Conservation (phyloP, 2,329 filamentous ascomycete genomes). For the Hypoxylon sp. region DNA sequence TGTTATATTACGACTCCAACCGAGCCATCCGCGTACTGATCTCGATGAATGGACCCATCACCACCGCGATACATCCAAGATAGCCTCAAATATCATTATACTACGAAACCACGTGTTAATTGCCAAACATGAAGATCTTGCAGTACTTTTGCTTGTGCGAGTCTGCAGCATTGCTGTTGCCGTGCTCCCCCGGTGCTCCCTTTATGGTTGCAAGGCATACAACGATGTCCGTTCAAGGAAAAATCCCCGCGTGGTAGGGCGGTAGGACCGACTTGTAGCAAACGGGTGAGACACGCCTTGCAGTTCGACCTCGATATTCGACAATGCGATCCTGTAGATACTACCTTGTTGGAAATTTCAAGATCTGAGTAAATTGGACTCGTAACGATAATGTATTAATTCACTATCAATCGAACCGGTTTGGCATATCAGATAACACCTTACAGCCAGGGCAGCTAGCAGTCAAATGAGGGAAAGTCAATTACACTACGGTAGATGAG, state of each 20-base stretch:
- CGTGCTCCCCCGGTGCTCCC: constrained; percentile 35
- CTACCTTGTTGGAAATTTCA: constrained; percentile 18
- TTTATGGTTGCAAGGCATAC: constrained; percentile 31
- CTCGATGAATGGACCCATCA: not conserved
- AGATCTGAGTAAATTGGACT: constrained; percentile 7
- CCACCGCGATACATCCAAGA: constrained; percentile 4
- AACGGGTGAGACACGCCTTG: constrained; percentile 29
- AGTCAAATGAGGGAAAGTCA: not conserved
- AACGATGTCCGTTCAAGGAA: constrained; percentile 19
- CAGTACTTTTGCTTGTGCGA: constrained; percentile 8
- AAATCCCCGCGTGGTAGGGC: constrained; percentile 33
- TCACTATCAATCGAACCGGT: constrained; percentile 12
- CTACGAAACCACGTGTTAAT: constrained; percentile 37
- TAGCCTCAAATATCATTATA: constrained; percentile 13
- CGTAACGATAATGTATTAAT: constrained; percentile 14
- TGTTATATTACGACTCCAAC: not conserved
- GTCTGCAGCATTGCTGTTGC: constrained; percentile 27
- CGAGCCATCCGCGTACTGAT: not conserved
- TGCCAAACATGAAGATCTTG: not conserved
- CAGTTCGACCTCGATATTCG: constrained; percentile 15
- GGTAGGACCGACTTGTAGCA: constrained; percentile 30
- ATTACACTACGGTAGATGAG: constrained; percentile 1
- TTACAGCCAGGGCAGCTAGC: constrained; percentile 21
- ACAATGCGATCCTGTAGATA: constrained; percentile 9
- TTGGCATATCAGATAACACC: constrained; percentile 22